Base-by-base conservation (phyloP, 2,329 filamentous ascomycete species). In the Colletotrichum falcatum region DNA sequence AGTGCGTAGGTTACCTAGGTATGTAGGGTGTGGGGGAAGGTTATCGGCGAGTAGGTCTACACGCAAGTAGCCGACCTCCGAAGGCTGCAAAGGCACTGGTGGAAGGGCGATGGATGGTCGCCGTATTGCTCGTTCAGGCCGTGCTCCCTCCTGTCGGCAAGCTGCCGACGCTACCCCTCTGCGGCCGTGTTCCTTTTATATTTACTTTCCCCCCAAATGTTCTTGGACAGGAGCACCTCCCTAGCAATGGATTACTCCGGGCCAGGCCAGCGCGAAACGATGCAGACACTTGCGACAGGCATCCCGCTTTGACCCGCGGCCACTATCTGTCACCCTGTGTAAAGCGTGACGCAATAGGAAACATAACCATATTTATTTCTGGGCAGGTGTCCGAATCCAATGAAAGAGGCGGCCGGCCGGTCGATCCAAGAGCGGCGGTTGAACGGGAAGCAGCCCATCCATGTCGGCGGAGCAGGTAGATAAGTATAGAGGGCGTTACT, bases 61-160 rank as follows among this genome's bases (percentile, higher is more conserved):
- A 35, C 42, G 49, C 48, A 54, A 35, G 23, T 33, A 18, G 37
- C 20, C 42, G 23, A 53, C 35, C 23, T n/a, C 51, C 59, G 55
- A 62, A 59, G 58, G 60, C 37, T 70, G 28, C 58, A 48, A 62
- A 62, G 64, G 53, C 51, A 58, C n/a, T 70, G 58, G 64, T 62
- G 64, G 58, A 51, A 48, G 39, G 49, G 48, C 23, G 8, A 66
- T 49, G 66, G 56, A 44, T 46, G 44, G n/a, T 28, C 44, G 30
- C 46, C 20, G 37, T 39, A 54, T 70, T 20, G 53, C 44, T 48
- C 61, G 44, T 48, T 67, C 53, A 58, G 67, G 67, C 62, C 30
- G 67, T 70, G 58, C 67, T 53, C 39, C 28, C 67, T n/a, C n/a
- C 67, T 67, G 64, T 70, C 67, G 67, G 67, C 67, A 65, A 49